Evolutionary conservation across 805 yeast species (phyloP).

Genomic region (Candida corydali): DNA sequence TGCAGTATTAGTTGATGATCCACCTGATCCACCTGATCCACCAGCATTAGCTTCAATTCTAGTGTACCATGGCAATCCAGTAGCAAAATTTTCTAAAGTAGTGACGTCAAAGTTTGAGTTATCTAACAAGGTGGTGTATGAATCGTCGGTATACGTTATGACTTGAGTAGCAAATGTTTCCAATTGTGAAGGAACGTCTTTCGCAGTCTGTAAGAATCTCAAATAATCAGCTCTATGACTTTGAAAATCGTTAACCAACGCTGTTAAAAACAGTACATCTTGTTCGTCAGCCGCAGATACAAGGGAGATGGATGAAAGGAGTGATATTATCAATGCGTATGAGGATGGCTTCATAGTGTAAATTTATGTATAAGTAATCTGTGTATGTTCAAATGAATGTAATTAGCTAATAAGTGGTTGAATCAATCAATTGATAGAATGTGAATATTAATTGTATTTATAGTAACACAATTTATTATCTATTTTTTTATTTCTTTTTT

Average conservation of each 20-base stretch:
- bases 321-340: conserved; percentile 7
- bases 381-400: neutral
- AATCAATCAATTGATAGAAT: no score
- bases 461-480: no score
- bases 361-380: neutral
- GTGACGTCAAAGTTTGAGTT: conserved; percentile 19
- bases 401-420: no score
- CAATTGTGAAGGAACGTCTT: conserved; percentile 22
- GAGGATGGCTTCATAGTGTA: conserved; percentile 17
- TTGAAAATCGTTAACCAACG: conserved; percentile 31
- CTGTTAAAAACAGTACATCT: conserved; percentile 30
- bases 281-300: conserved; percentile 16
- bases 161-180: conserved; percentile 25
- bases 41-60: conserved; percentile 15
- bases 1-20: neutral
- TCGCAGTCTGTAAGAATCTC: conserved; percentile 22
- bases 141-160: conserved; percentile 30
- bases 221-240: conserved; percentile 23
- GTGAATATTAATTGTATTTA: no score
- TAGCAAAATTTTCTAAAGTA: conserved; percentile 27
- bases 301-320: conserved; percentile 14
- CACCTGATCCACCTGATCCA: conserved; percentile 3
- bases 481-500: no score
- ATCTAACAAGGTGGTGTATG: conserved; percentile 34
- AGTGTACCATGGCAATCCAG: conserved; percentile 36